A percentile compares a stretch with the other conserved stretches of the same genome.
These are phyloP conservation scores for Artemisia argyi DNA, from an alignment of 129 eudicot species.

Conservation along the genomic window DNA sequence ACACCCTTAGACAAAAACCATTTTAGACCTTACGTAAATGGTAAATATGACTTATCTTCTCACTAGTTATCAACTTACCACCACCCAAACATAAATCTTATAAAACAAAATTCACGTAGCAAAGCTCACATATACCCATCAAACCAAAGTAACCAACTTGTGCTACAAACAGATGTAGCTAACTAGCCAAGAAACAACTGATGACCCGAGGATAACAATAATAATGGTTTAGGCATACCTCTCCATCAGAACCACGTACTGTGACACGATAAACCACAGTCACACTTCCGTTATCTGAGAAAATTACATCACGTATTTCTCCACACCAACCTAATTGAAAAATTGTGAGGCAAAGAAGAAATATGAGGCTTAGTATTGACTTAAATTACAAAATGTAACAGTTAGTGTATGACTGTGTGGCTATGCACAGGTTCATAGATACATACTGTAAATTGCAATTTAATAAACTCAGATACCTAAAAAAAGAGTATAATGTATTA, in stretches of 20 bases:
- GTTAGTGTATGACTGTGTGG: background rate
- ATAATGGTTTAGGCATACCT: constrained; percentile 51
- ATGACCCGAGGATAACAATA: background rate
- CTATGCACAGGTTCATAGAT: constrained; percentile 4
- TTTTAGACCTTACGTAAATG: background rate
- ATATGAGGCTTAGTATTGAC: constrained; percentile 3
- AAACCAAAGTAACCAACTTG: background rate
- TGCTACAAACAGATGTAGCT: background rate
- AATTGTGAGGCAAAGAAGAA: background rate
- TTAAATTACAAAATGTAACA: constrained; percentile 9
- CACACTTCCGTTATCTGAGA: constrained; percentile 82
- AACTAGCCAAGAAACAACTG: background rate
- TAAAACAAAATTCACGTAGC: too few relatives aligned
- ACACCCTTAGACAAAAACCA: background rate
- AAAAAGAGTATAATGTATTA: background rate
- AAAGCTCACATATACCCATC: background rate
- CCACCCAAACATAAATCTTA: background rate
- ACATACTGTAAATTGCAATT: background rate
- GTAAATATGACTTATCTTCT: background rate
- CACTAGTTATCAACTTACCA: constrained; percentile 5
- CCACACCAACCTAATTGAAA: constrained; percentile 90
- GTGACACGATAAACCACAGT: constrained; percentile 97
- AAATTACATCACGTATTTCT: constrained; percentile 93
- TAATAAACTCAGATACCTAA: background rate
- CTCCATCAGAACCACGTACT: constrained; percentile 90